These are phyloP conservation scores for Irpex sp. DNA, from an alignment of 1,284 basidiomycete genomes.

Conservation along the genomic window DNA sequence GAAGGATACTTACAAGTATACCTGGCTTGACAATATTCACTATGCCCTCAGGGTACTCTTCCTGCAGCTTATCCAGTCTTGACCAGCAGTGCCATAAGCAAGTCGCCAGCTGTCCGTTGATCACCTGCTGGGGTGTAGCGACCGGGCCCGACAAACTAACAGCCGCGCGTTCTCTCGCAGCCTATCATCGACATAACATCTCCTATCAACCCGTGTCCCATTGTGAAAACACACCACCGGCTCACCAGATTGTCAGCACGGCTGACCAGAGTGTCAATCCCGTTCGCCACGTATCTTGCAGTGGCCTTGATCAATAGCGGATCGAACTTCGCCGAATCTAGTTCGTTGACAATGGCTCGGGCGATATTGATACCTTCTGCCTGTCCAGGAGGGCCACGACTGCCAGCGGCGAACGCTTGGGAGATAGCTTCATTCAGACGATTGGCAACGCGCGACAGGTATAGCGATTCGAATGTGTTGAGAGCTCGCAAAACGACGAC, in stretches of 20 bases:
- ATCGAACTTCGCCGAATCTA: conserved; percentile 92
- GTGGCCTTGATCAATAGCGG: conserved; percentile 80
- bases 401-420: conserved; percentile 67
- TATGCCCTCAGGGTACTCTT: conserved; percentile 69
- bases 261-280: conserved; percentile 62
- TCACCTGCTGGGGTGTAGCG: conserved; percentile 72
- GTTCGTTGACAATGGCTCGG: conserved; percentile 80
- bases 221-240: conserved; percentile 6
- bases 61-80: conserved; percentile 64
- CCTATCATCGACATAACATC: conserved; percentile 35
- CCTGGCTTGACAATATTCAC: conserved; percentile 55
- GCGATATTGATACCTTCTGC: conserved; percentile 77
- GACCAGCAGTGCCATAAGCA: conserved; percentile 77
- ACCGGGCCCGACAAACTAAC: conserved; percentile 72
- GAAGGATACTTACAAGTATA: conserved; percentile 48
- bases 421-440: conserved; percentile 79
- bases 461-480: conserved; percentile 78
- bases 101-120: conserved; percentile 75
- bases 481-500: conserved; percentile 83
- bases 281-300: conserved; percentile 66
- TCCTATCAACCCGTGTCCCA: neutral
- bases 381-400: conserved; percentile 66
- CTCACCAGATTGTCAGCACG: conserved; percentile 69
- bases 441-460: conserved; percentile 79
- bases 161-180: conserved; percentile 75